Base-by-base conservation (phyloP, 129 eudicot species). In the Dittrichia graveolens region DNA sequence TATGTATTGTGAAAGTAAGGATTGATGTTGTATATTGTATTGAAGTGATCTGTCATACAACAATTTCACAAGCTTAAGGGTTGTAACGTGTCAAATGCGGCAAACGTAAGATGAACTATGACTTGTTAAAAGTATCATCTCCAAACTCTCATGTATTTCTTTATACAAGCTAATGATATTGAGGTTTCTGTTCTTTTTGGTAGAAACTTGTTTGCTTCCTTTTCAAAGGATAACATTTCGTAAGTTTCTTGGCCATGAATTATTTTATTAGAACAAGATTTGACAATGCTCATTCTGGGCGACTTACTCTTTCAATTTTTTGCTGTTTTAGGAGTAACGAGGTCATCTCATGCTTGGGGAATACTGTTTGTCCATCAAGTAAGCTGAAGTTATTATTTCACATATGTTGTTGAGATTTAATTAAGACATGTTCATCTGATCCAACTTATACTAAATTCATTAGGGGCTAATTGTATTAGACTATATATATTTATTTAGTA, bases 21-120 rank as follows among this genome's bases (percentile, higher is more conserved):
- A 43, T 16, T 42, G 44, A 11, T 13, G 19, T 42, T 61, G 49
- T 34, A 24, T 49, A 5, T 45, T 56, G 61, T 50, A 46, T 52
- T 70, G 66, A 66, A 78, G 82, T 70, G 82, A 86, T 83, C 71
- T 86, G 61, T 86, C 91, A 15, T 83, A 83, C 71, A 86, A 86
- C 85, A 83, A 80, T 12, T 73, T 86, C 53, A 80, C 87, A 37
- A 48, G 75, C 60, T 70, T 75, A 4, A 57, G 57, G 44, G 16
- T 34, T 47, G 44, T 39, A 42, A 65, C 47, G 58, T 86, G 91
- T 82, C 88, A 74, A 52, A 72, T 73, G 53, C 69, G 72, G 18
- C 35, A 52, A 9, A 81, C 72, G 91, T 86, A 86, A 80, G 85
- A 44, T 40, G 53, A 54, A 40, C 39, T 52, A 5, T 55, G 7